A percentile compares a stretch with the other conserved stretches of the same genome.
These are phyloP conservation scores for Trypanosoma vivax DNA, from an alignment of 208 protist genomes.

Conservation along the genomic window DNA sequence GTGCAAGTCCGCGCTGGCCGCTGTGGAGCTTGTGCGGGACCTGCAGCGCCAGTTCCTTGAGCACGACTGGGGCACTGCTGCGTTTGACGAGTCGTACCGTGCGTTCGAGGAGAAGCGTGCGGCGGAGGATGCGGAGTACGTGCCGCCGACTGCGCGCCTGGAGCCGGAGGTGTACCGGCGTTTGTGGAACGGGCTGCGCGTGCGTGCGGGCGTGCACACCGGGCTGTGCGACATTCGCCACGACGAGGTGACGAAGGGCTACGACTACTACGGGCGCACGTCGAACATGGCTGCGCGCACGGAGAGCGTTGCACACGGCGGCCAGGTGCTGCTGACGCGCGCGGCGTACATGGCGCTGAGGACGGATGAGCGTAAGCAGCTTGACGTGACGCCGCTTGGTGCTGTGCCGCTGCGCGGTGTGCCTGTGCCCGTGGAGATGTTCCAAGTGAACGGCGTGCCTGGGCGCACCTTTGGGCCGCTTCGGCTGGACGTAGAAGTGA, in stretches of 20 bases:
- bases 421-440: slow-evolving; percentile 39
- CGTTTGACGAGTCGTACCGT: slow-evolving; percentile 35
- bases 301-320: not conserved
- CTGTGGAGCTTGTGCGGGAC: slow-evolving; percentile 34
- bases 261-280: slow-evolving; percentile 4
- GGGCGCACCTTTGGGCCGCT: not conserved
- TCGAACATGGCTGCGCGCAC: slow-evolving; percentile 2
- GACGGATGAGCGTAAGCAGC: slow-evolving; percentile 1
- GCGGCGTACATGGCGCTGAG: not conserved
- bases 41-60: slow-evolving; percentile 41
- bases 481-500: not conserved
- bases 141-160: slow-evolving; percentile 23
- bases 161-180: slow-evolving; percentile 7
- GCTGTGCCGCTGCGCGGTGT: slow-evolving; percentile 38
- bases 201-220: slow-evolving; percentile 52
- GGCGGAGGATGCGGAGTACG: slow-evolving; percentile 9
- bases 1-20: slow-evolving; percentile 24
- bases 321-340: slow-evolving; percentile 1
- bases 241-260: slow-evolving; percentile 7
- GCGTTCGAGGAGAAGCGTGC: slow-evolving; percentile 22
- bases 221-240: slow-evolving; percentile 5
- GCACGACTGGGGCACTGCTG: slow-evolving; percentile 33
- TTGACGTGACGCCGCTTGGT: slow-evolving; percentile 13
- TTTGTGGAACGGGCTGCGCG: slow-evolving; percentile 36
- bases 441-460: slow-evolving; percentile 1